phyloP scores from a whole-genome alignment of 768 basidiomycete species.

The Psilocybe subaeruginosa region DNA sequence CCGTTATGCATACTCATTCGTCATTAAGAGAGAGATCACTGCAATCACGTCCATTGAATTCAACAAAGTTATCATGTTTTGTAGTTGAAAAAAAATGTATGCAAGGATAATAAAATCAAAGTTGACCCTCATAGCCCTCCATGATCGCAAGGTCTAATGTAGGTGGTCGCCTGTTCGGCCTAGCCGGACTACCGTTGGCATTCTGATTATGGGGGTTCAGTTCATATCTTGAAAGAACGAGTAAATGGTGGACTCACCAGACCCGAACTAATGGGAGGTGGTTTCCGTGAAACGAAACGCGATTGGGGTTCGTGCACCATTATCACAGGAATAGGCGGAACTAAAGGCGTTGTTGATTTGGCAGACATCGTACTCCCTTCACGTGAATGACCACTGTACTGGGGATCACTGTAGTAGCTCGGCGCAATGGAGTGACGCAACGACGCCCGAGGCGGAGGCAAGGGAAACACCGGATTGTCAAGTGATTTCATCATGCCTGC shows the following conservation, averaged over 20 bases:
- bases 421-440: constrained; percentile 38
- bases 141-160: constrained; percentile 26
- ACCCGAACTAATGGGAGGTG: constrained; percentile 19
- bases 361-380: constrained; percentile 24
- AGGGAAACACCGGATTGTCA: constrained; percentile 27
- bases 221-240: neutral
- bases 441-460: constrained; percentile 23
- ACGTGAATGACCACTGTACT: constrained; percentile 25
- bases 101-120: neutral
- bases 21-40: neutral
- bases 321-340: constrained; percentile 25
- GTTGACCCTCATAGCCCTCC: constrained; percentile 6
- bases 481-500: constrained; percentile 23
- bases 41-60: neutral
- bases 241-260: constrained; percentile 11
- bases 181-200: constrained; percentile 23
- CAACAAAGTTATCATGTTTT: neutral
- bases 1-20: neutral
- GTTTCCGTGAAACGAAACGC: constrained; percentile 20
- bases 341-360: constrained; percentile 27
- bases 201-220: constrained; percentile 16
- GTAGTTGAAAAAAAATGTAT: neutral
- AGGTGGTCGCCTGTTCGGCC: constrained; percentile 34
- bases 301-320: constrained; percentile 15
- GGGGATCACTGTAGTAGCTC: constrained; percentile 40